Conservation (phyloP, 169 alveolate species). For the Miamiensis avidus region DNA sequence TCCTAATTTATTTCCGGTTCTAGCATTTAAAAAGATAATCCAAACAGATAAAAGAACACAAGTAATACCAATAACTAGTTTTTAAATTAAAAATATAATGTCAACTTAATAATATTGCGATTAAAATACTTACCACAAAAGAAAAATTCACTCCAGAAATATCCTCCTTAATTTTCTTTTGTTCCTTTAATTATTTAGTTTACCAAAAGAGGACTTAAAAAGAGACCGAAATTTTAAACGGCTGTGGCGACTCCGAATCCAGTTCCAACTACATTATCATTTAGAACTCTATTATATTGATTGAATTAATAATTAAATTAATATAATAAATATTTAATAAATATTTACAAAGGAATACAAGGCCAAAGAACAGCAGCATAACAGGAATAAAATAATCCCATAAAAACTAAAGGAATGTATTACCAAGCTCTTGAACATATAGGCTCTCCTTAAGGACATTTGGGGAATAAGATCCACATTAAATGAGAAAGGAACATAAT, state of each 20-base stretch:
- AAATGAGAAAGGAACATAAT: constrained; percentile 29
- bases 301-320: too few species aligned
- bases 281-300: constrained; percentile 32
- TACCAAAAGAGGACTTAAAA: neutral
- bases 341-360: constrained; percentile 55
- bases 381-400: constrained; percentile 80
- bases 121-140: neutral
- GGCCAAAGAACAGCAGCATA: constrained; percentile 84
- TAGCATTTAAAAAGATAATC: too few species aligned
- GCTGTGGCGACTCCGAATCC: constrained; percentile 85
- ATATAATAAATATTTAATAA: too few species aligned
- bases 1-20: neutral
- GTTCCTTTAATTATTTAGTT: neutral
- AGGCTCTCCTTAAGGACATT: neutral
- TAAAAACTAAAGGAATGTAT: constrained; percentile 50
- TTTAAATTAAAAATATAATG: too few species aligned
- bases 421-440: constrained; percentile 25
- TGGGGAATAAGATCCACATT: constrained; percentile 1
- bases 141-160: neutral
- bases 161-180: too few species aligned
- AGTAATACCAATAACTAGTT: neutral
- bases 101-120: neutral
- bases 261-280: constrained; percentile 77
- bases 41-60: neutral
- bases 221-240: constrained; percentile 49